Base-by-base conservation (phyloP, 331 rosid genomes). In the Stylosanthes scabra region DNA sequence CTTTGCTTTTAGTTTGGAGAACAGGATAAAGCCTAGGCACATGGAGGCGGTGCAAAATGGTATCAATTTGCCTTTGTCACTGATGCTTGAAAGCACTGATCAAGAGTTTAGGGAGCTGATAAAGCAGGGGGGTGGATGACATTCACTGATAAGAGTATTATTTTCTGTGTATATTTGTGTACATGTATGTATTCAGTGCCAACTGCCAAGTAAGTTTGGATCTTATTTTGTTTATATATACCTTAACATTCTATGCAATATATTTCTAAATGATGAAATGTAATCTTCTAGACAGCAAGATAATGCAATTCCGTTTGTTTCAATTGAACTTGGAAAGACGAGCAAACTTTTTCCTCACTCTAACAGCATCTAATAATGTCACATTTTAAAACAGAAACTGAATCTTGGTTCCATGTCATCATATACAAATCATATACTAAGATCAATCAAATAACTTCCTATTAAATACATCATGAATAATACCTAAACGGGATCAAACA, bases 1-100 rank as follows among this genome's bases (percentile, higher is more conserved):
- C 56, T 91, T 93, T 60, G 84, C 96, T 2, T 93, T 93, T 59
- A 93, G 98, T 73, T 80, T 93, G 83, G 98, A 91, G 66, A 93
- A 93, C 65, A 91, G 97, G 90, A 88, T 93, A 39, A 93, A 81
- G 76, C 93, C 96, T 13, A 89, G 98, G 78, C 88, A 94, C 40
- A 59, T 60, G 81, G 87, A 91, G 77, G 74, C 72, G 52, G 78
- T 81, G 74, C 50, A 75, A 64, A 81, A 83, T 82, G 95, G 89
- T 14, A 31, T 80, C 39, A 52, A 45, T 52, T 44, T 86, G 78
- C 77, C 89, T 63, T 78, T 93, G 87, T 74, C 97, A 3, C 40
- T 82, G 67, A 86, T 93, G 96, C 96, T 93, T 29, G 91, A 82
- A 78, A 82, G 84, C 84, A 93, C 93, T 2, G 95, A 91, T 76